A percentile compares a stretch with the other conserved stretches of the same genome.
Conservation (phyloP, 1,284 basidiomycete genomes). For the Xerocomus minutiporus region DNA sequence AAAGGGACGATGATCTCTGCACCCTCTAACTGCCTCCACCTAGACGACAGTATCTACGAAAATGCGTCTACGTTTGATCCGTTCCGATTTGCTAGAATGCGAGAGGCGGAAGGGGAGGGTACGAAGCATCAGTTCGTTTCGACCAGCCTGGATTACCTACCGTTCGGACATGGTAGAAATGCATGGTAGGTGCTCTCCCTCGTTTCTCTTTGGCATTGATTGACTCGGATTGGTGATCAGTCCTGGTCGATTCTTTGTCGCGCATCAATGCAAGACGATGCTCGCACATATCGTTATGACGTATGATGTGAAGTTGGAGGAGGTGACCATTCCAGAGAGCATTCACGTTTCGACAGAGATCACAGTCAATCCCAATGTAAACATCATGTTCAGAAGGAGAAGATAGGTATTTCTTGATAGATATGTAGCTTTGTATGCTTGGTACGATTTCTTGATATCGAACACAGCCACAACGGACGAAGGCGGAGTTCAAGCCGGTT, state of each 20-base stretch:
- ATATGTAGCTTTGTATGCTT: not conserved
- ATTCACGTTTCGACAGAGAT: not conserved
- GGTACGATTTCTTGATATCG: not conserved
- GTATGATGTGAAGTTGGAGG: slow-evolving; percentile 32
- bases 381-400: slow-evolving; percentile 22
- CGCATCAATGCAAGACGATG: slow-evolving; percentile 29
- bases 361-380: slow-evolving; percentile 1
- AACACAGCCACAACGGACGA: slow-evolving; percentile 13
- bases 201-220: not conserved
- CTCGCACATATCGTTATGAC: slow-evolving; percentile 28
- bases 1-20: slow-evolving; percentile 32
- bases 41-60: slow-evolving; percentile 25
- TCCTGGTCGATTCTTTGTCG: slow-evolving; percentile 33
- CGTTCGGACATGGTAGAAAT: slow-evolving; percentile 18
- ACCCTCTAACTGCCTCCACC: slow-evolving; percentile 24
- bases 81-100: slow-evolving; percentile 30
- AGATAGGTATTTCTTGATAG: not conserved
- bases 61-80: slow-evolving; percentile 30
- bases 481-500: slow-evolving; percentile 15
- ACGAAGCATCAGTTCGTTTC: slow-evolving; percentile 20
- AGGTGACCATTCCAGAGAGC: slow-evolving; percentile 21
- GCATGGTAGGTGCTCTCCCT: slow-evolving; percentile 13
- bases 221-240: slow-evolving; percentile 7
- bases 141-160: slow-evolving; percentile 13
- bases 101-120: slow-evolving; percentile 12